Percentiles rank a stretch among this genome's conserved stretches.
These are phyloP conservation scores for Epichloe bromicola DNA, from an alignment of 2,329 filamentous ascomycete species.

Conservation along the genomic window DNA sequence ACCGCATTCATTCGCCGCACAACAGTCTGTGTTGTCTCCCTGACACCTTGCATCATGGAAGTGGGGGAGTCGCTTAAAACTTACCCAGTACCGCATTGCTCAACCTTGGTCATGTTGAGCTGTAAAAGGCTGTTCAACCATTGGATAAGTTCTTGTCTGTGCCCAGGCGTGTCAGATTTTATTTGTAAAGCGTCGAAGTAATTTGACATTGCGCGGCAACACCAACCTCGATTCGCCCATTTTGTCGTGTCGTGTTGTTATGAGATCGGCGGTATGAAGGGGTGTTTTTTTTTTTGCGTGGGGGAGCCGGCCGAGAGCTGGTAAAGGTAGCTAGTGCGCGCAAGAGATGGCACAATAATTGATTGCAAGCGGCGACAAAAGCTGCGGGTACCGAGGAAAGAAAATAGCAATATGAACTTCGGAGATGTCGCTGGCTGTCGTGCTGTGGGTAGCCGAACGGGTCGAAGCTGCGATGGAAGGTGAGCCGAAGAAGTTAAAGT, in stretches of 20 bases:
- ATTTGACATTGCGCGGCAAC: neutral
- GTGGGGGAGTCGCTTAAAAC: constrained; percentile 11
- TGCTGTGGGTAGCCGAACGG: neutral
- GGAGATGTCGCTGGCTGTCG: constrained; percentile 1
- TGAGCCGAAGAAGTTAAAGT: constrained; percentile 7
- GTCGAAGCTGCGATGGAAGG: constrained; percentile 7
- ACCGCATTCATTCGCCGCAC: neutral
- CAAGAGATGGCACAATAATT: neutral
- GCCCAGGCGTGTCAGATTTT: constrained; percentile 10
- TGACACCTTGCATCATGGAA: neutral
- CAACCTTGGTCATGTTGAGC: constrained; percentile 96
- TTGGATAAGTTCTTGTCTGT: constrained; percentile 85
- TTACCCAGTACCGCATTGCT: constrained; percentile 96
- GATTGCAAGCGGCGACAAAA: neutral
- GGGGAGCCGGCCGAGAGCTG: neutral
- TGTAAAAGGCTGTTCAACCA: constrained; percentile 98
- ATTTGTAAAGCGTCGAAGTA: neutral
- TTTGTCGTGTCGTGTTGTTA: constrained; percentile 17
- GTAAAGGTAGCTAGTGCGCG: neutral
- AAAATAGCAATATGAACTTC: neutral
- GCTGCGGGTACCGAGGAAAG: constrained; percentile 3
- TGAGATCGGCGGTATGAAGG: neutral
- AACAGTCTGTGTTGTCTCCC: neutral
- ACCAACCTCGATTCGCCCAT: constrained; percentile 37
- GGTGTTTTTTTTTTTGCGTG: neutral